Evolutionary conservation across 164 flowering plant species (phyloP).

Genomic region (Euptelea pleiosperma): DNA sequence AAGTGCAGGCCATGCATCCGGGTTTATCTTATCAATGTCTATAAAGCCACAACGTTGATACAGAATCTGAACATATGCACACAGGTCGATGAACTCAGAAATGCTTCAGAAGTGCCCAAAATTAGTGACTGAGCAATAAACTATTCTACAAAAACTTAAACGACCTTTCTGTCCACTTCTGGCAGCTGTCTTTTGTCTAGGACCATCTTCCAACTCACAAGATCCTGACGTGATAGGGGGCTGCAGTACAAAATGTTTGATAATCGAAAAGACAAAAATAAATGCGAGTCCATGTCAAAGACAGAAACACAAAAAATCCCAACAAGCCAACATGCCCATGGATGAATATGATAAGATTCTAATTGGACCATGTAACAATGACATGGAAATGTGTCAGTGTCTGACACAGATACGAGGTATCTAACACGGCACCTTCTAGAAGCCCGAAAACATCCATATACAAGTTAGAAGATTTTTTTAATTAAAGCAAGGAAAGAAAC

Average conservation of each 20-base stretch:
- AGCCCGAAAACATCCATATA: no score
- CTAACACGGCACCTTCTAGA: no score
- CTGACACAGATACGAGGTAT: no score
- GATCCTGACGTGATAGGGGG: conserved; percentile 94
- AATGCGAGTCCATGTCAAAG: no score
- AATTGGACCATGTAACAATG: no score
- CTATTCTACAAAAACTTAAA: not conserved
- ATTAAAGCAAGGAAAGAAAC: no score
- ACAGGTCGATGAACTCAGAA: conserved; percentile 5
- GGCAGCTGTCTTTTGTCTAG: conserved; percentile 79
- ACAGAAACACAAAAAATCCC: not conserved
- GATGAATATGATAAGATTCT: not conserved
- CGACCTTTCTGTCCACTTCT: conserved; percentile 77
- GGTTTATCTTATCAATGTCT: conserved; percentile 80
- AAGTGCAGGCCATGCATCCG: conserved; percentile 96
- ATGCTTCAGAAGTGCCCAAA: not conserved
- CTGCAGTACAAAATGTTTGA: conserved; percentile 43
- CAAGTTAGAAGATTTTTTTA: no score
- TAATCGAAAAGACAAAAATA: not conserved
- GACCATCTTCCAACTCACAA: conserved; percentile 97
- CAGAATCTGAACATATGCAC: conserved; percentile 44
- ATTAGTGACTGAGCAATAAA: not conserved
- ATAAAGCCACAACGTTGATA: conserved; percentile 72
- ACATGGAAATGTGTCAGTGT: no score
- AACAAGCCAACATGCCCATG: not conserved